phyloP scores from a whole-genome alignment of 164 flowering plant species.

The Liquidambar formosana region DNA sequence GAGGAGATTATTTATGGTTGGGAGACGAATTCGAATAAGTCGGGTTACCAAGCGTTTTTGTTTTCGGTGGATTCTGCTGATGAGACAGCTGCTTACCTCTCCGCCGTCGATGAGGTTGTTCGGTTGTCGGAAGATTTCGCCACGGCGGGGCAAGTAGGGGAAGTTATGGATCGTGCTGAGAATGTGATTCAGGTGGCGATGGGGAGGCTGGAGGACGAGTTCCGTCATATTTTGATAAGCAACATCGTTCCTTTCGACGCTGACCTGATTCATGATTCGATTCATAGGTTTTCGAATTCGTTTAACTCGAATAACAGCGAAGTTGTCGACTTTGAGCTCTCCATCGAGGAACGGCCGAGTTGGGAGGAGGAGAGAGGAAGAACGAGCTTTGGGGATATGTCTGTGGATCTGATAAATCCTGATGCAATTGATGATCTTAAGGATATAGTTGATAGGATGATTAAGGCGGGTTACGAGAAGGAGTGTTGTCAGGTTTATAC shows the following conservation, averaged over 20 bases:
- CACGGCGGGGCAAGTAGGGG: slow-evolving; percentile 8
- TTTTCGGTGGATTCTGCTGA: slow-evolving; percentile 44
- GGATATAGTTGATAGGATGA: slow-evolving; percentile 81
- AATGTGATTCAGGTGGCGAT: slow-evolving; percentile 55
- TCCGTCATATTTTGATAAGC: slow-evolving; percentile 40
- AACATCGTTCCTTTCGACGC: slow-evolving; percentile 46
- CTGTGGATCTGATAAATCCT: slow-evolving; percentile 59
- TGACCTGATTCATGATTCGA: slow-evolving; percentile 2
- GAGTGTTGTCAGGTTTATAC: slow-evolving; percentile 88
- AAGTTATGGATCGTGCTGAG: slow-evolving; percentile 42
- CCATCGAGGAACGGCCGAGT: too few relatives aligned
- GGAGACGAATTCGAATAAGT: slow-evolving; percentile 22
- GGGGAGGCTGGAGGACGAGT: slow-evolving; percentile 65
- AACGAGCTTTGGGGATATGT: slow-evolving; percentile 41
- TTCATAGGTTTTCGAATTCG: slow-evolving; percentile 8
- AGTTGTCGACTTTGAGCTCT: slow-evolving; percentile 16
- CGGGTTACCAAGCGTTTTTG: slow-evolving; percentile 10
- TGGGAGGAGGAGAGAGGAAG: slow-evolving; percentile 39
- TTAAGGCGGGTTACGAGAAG: slow-evolving; percentile 75
- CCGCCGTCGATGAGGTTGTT: slow-evolving; percentile 53
- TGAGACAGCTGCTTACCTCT: slow-evolving; percentile 39
- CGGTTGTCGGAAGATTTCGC: slow-evolving; percentile 31
- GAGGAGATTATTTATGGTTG: slow-evolving; percentile 40
- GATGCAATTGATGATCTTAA: slow-evolving; percentile 56
- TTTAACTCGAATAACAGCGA: slow-evolving; percentile 13